Evolutionary conservation across 495 filamentous ascomycete genomes (phyloP), one percentile per base, ranked within the genome.

Genomic region (Xylaria intraflava): DNA sequence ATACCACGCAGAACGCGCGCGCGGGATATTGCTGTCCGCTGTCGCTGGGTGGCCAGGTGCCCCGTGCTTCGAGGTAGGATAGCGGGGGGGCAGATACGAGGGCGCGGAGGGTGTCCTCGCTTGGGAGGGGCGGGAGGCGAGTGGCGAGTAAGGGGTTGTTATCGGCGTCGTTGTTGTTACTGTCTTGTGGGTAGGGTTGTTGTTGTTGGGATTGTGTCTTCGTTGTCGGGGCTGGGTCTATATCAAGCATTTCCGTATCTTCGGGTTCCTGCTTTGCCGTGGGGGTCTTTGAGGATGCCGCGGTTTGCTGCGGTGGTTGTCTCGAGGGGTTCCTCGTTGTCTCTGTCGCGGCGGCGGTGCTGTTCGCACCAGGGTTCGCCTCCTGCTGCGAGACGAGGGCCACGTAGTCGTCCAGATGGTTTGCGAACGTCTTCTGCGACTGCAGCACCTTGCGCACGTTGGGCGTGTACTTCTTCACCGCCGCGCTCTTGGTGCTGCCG

Each of bases 391-490:
- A 74, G 36, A 83, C 65, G 19, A 85, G 72, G 7, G 90, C 90
- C 59, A 89, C 83, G 71, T 89, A 90, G 68, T 96, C 91, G 51
- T 88, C 87, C 30, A 96, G 79, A 62, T 96, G 86, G 69, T 96
- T 94, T 36, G 83, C 79, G 60, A 95, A 95, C 0, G 88, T 90
- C 74, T 96, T 96, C 67, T 94, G 87, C 2, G 85, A 90, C 59
- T 84, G 82, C n/a, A 96, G 74, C 58, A 96, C 93, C 63, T 87
- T 87, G 58, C 89, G 87, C n/a, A 93, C 88, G 63, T 85, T 87
- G 2, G 86, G 75, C 16, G 90, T 90, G 50, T 79, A 77, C 67
- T 90, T 89, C 49, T 66, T 72, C 39, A 20, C 50, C 14, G 17
- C 35, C 0, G 12, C 10, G 17, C 54, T 61, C 22, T 33, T 26